These are phyloP conservation scores for Pythium aristosporum DNA, from an alignment of 352 stramenopile species.

Conservation along the genomic window DNA sequence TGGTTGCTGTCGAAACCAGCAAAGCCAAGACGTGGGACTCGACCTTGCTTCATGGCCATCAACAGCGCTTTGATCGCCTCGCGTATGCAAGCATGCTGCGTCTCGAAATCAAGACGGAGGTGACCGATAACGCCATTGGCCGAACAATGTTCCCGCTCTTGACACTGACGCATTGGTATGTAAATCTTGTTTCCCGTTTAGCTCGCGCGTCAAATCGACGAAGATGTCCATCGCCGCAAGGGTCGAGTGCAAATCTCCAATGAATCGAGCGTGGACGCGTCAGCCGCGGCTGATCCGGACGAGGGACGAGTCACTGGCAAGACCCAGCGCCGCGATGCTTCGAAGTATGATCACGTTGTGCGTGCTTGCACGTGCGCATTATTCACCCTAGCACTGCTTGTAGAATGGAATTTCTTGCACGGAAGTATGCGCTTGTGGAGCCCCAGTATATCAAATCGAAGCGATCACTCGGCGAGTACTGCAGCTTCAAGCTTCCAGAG, in stretches of 20 bases:
- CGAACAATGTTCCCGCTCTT: too few species aligned
- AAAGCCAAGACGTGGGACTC: constrained; percentile 65
- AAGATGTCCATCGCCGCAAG: constrained; percentile 36
- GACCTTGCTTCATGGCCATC: constrained; percentile 60
- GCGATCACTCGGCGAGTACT: constrained; percentile 49
- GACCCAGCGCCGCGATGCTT: constrained; percentile 32
- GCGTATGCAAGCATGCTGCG: constrained; percentile 66
- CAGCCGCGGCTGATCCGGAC: not conserved
- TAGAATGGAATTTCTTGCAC: constrained; percentile 49
- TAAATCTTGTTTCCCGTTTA: constrained; percentile 10
- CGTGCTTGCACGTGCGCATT: not conserved
- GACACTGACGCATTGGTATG: not conserved
- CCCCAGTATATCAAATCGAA: constrained; percentile 39
- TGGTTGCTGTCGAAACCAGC: constrained; percentile 62
- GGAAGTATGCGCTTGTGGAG: constrained; percentile 51
- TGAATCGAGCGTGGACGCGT: not conserved
- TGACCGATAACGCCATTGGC: constrained; percentile 14
- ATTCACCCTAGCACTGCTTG: not conserved
- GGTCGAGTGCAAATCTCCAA: not conserved
- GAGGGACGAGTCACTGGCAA: not conserved
- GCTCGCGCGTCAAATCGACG: constrained; percentile 64
- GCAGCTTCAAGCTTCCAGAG: constrained; percentile 49
- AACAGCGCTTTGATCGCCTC: constrained; percentile 57
- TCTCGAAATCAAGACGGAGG: constrained; percentile 73
- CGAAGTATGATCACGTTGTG: constrained; percentile 29